These are phyloP conservation scores for Galium porrigens DNA, from an alignment of 305 asterid species.

Conservation along the genomic window DNA sequence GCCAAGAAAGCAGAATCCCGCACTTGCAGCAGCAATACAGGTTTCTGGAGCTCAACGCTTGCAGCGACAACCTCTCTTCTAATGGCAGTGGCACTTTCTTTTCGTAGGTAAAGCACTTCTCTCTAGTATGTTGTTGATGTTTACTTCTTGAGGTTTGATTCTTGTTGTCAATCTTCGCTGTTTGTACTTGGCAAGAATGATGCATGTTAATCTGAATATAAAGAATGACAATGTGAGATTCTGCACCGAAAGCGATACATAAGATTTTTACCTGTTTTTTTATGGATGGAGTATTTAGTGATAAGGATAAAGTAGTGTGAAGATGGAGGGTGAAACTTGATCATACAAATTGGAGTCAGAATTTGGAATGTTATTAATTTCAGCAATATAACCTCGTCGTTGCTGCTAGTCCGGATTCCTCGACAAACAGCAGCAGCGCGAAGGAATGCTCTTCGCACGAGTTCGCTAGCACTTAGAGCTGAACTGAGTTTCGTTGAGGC, in stretches of 20 bases:
- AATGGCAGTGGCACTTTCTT: conserved; percentile 57
- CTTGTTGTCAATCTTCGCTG: neutral
- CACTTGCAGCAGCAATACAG: neutral
- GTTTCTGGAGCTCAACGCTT: conserved; percentile 2
- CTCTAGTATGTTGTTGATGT: neutral
- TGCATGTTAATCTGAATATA: neutral
- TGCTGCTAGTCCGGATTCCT: conserved; percentile 25
- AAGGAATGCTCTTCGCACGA: conserved; percentile 20
- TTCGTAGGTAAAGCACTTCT: conserved; percentile 31
- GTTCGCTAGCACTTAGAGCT: conserved; percentile 34
- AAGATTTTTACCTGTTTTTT: neutral
- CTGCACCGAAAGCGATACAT: neutral
- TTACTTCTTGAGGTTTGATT: neutral
- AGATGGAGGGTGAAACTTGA: neutral
- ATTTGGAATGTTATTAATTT: conserved; percentile 25
- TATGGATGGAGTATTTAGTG: neutral
- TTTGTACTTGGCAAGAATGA: neutral
- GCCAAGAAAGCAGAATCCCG: conserved; percentile 16
- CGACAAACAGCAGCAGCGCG: conserved; percentile 16
- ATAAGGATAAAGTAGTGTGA: neutral
- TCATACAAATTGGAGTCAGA: conserved; percentile 11
- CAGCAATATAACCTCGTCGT: conserved; percentile 42
- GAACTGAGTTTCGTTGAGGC: conserved; percentile 51
- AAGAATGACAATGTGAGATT: neutral
- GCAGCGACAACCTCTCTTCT: conserved; percentile 10